These are phyloP conservation scores for Sodiomyces alkalinus DNA, from an alignment of 2,329 filamentous ascomycete genomes.

Conservation along the genomic window DNA sequence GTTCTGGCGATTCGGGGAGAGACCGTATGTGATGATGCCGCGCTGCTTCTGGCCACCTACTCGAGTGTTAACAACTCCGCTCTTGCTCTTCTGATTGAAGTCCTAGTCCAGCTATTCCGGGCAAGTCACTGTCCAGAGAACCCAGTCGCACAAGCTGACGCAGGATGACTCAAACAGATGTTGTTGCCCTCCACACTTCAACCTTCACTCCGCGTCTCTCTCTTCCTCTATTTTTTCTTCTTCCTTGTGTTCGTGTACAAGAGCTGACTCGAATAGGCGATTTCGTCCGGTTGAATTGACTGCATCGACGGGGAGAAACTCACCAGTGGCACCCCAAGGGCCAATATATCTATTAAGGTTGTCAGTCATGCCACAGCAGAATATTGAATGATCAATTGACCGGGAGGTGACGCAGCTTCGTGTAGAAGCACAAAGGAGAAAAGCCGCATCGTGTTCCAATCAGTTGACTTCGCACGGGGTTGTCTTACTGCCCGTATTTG, in stretches of 20 bases:
- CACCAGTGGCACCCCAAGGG: constrained; percentile 62
- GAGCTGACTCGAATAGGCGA: too few relatives aligned
- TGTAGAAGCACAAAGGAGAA: constrained; percentile 8
- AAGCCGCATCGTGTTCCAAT: constrained; percentile 14
- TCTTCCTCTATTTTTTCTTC: too few relatives aligned
- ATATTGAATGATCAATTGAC: constrained; percentile 1
- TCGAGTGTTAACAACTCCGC: constrained; percentile 6
- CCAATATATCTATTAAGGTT: constrained; percentile 48
- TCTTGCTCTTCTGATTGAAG: too few relatives aligned
- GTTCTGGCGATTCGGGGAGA: constrained; percentile 80
- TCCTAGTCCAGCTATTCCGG: too few relatives aligned
- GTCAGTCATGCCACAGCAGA: constrained; percentile 8
- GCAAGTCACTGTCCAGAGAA: too few relatives aligned
- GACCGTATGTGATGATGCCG: constrained; percentile 53
- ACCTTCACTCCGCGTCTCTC: too few relatives aligned
- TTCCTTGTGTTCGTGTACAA: too few relatives aligned
- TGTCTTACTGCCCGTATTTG: constrained; percentile 26
- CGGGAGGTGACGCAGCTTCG: neutral
- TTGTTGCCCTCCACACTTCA: too few relatives aligned
- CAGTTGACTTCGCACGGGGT: constrained; percentile 3
- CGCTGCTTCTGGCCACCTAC: constrained; percentile 44
- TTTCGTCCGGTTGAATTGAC: too few relatives aligned
- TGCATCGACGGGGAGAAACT: constrained; percentile 23
- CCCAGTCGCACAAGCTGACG: too few relatives aligned
- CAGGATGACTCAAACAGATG: too few relatives aligned